Evolutionary conservation across 1,139 yeast species (phyloP), one percentile per base, ranked within the genome.

Genomic region (Candida sanyaensis): DNA sequence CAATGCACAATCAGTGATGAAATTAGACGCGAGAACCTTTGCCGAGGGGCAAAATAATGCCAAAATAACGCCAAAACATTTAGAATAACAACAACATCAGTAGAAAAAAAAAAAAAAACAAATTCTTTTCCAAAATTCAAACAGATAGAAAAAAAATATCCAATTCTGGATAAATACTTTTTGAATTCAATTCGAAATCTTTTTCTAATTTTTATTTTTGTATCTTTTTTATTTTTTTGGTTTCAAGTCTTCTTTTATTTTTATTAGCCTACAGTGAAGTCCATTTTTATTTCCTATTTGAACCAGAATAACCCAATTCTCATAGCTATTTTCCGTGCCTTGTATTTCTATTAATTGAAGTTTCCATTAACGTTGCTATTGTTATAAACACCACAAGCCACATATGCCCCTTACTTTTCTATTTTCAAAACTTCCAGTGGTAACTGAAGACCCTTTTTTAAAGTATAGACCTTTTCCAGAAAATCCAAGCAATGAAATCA

Each of bases 381-480:
- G 10, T n/a, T n/a, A 30, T 11, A 30, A 5, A 5, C 29, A 10
- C 3, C 3, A 37, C 5, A 41, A 24, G 26, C 12, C 24, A 36
- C n/a, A 21, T 34, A 41, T 41, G 44, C 27, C 12, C 11, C 44
- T 34, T 27, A 42, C 52, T 8, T 44, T 42, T 30, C 47, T 50
- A 33, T n/a, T 37, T 32, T 28, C 47, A 27, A 47, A 47, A 8
- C 21, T 55, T 7, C 77, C 77, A 8, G 64, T 63, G 7, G 61
- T 55, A 45, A 55, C 68, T 21, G 60, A 68, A 6, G 86, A 81
- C 59, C 75, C 78, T 6, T 70, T 81, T 45, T 63, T 73, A 44
- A 55, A 66, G 52, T 70, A 64, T 48, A 62, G 83, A 34, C 84
- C 85, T 21, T 78, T 75, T 53, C 81, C 83, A 0, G 68, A 56